Evolutionary conservation across 1,284 basidiomycete genomes (phyloP), one percentile per base, ranked within the genome.

Genomic region (Macrocystidia cucumis): DNA sequence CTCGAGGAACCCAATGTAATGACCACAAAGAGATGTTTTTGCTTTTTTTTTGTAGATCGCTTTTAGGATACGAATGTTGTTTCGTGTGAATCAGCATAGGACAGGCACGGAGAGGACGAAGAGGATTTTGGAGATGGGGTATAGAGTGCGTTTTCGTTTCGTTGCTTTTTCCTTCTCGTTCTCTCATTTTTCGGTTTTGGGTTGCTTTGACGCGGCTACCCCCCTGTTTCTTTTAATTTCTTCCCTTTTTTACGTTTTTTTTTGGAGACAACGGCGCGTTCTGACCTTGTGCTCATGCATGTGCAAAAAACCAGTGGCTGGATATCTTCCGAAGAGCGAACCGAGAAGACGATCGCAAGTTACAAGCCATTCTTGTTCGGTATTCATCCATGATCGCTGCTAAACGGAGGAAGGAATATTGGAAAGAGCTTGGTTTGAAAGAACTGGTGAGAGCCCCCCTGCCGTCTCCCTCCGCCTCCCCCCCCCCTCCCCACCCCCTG

Each of bases 21-120:
- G n/a, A n/a, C n/a, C n/a, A n/a, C n/a, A n/a, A n/a, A n/a, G n/a
- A n/a, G n/a, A n/a, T n/a, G n/a, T n/a, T n/a, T n/a, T n/a, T n/a
- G n/a, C n/a, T n/a, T n/a, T n/a, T n/a, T n/a, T n/a, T n/a, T 32
- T 32, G 14, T 52, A 86, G 78, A 64, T 83, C 19, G 65, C 63
- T 47, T 68, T 65, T 49, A 70, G 75, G 17, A 60, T 89, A 33
- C 54, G 63, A 7, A 59, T 55, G 19, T 51, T 76, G 11, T 86
- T 88, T 52, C 62, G 67, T 35, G 48, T 60, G 34, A 65, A 77
- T 34, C 65, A 58, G 40, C 56, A 65, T 31, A 51, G 72, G 9
- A 78, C 74, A 0, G 71, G 72, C 20, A 64, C 71, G 0, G 50
- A 56, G 6, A 42, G 56, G 12, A 70, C 77, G 1, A 67, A 56